Evolutionary conservation across 768 basidiomycete species (phyloP).

Genomic region (Amanita muscaria): DNA sequence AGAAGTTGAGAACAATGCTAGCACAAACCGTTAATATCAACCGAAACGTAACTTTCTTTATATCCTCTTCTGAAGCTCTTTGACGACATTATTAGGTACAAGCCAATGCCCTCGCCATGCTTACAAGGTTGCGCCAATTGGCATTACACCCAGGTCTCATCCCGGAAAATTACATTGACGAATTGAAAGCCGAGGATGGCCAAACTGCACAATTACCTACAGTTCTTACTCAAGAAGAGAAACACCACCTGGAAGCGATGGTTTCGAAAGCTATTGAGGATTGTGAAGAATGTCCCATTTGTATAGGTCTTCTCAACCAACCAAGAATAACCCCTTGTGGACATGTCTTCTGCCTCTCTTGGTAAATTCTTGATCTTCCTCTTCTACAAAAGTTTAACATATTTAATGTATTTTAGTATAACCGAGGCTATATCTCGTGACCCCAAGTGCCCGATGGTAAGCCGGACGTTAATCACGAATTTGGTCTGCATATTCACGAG

Average conservation of each 20-base stretch:
- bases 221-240: conserved; percentile 45
- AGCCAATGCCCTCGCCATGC: conserved; percentile 66
- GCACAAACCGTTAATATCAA: conserved; percentile 31
- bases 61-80: neutral
- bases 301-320: conserved; percentile 50
- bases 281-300: conserved; percentile 76
- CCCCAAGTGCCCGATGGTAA: conserved; percentile 76
- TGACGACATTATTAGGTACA: conserved; percentile 38
- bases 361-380: conserved; percentile 30
- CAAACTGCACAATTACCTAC: conserved; percentile 14
- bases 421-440: conserved; percentile 61
- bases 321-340: conserved; percentile 68
- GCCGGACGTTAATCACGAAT: conserved; percentile 1
- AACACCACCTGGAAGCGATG: conserved; percentile 42
- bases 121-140: conserved; percentile 82
- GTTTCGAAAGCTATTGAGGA: conserved; percentile 69
- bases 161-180: conserved; percentile 61
- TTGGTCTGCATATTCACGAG: conserved; percentile 2
- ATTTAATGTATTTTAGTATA: conserved; percentile 35
- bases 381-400: neutral
- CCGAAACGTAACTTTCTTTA: conserved; percentile 20
- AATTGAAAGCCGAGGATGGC: conserved; percentile 25
- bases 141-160: conserved; percentile 72
- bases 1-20: conserved; percentile 52
- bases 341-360: conserved; percentile 65